These are phyloP conservation scores for Oryza punctata DNA, from an alignment of 176 grass and related monocot species.

Conservation along the genomic window DNA sequence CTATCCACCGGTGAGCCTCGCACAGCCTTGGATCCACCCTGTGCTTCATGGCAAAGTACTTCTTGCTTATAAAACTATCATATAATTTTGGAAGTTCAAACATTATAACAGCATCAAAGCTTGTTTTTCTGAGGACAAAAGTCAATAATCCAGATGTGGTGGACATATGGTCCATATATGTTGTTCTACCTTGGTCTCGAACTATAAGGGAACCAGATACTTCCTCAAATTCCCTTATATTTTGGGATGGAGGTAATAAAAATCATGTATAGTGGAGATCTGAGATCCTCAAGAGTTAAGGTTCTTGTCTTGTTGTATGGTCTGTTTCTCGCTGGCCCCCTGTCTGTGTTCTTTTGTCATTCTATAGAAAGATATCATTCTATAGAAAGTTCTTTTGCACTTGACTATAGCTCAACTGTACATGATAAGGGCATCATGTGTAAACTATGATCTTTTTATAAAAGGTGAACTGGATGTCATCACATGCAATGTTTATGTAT, in stretches of 20 bases:
- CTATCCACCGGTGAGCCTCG: neutral
- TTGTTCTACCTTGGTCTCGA: too few relatives aligned
- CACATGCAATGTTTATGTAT: neutral
- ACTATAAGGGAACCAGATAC: too few relatives aligned
- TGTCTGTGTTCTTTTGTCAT: constrained; percentile 19
- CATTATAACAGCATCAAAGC: neutral
- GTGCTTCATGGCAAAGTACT: neutral
- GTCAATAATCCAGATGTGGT: neutral
- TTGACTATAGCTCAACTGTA: neutral
- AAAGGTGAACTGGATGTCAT: neutral
- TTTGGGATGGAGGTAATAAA: neutral
- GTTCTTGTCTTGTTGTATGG: neutral
- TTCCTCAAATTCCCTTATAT: too few relatives aligned
- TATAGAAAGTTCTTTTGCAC: neutral
- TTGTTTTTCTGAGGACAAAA: neutral
- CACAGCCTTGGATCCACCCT: neutral
- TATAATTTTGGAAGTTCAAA: neutral
- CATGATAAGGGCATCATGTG: neutral
- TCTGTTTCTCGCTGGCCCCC: neutral
- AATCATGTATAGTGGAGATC: neutral
- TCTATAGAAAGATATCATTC: neutral
- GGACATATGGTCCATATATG: neutral
- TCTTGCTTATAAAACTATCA: neutral
- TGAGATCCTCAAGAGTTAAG: neutral
- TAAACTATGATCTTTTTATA: constrained; percentile 2